Evolutionary conservation across 257 asterid species (phyloP).

Genomic region (Handroanthus guayacan): DNA sequence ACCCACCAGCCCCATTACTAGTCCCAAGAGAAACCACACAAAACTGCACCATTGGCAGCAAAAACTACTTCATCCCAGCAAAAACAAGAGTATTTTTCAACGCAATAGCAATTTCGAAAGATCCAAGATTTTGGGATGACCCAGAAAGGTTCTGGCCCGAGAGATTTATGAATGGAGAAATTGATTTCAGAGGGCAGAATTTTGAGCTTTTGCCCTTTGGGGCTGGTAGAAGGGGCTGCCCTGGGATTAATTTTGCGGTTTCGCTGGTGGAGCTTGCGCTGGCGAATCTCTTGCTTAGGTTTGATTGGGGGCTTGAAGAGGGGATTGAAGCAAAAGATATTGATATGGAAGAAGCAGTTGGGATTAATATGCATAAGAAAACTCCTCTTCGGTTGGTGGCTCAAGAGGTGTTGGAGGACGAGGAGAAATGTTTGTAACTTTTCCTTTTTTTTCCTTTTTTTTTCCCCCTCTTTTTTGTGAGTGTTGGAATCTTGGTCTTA

Average conservation of each 20-base stretch:
- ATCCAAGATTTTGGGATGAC: slow-evolving; percentile 45
- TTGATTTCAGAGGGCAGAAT: slow-evolving; percentile 50
- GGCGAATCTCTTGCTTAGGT: slow-evolving; percentile 37
- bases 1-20: slow-evolving; percentile 45
- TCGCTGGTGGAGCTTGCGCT: slow-evolving; percentile 53
- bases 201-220: slow-evolving; percentile 63
- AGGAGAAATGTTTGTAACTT: too few relatives aligned
- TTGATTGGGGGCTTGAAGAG: too few relatives aligned
- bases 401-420: too few relatives aligned
- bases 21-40: slow-evolving; percentile 44
- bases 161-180: slow-evolving; percentile 40
- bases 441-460: too few relatives aligned
- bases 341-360: too few relatives aligned
- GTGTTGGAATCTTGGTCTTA: too few relatives aligned
- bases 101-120: slow-evolving; percentile 38
- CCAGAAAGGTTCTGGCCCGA: slow-evolving; percentile 50
- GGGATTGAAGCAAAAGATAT: too few relatives aligned
- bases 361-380: too few relatives aligned
- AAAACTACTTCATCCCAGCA: too few relatives aligned
- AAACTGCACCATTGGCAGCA: slow-evolving; percentile 31
- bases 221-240: slow-evolving; percentile 61
- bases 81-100: slow-evolving; percentile 29
- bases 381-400: too few relatives aligned
- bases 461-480: slow-evolving; percentile 43
- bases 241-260: slow-evolving; percentile 51